These are phyloP conservation scores for Penicillium taxi DNA, from an alignment of 495 filamentous ascomycete genomes.

Conservation along the genomic window DNA sequence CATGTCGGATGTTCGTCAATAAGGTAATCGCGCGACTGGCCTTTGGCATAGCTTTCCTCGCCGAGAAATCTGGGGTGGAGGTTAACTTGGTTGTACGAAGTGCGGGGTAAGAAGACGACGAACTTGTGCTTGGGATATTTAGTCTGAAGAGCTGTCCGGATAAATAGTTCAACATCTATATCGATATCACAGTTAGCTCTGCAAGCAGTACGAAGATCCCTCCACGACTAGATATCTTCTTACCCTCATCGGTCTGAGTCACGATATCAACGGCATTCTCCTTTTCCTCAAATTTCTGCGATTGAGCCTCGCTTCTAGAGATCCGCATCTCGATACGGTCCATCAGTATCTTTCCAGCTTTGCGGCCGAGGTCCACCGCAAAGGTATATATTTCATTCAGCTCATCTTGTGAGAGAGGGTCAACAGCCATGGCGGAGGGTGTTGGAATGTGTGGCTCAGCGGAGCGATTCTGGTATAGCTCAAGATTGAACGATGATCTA, in stretches of 20 bases:
- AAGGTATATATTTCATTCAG: conserved; percentile 58
- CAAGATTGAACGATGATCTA: background rate
- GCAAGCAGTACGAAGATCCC: too few relatives aligned
- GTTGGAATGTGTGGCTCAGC: background rate
- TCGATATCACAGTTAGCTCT: conserved; percentile 27
- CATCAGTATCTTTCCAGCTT: conserved; percentile 53
- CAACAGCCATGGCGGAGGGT: conserved; percentile 11
- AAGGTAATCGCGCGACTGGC: conserved; percentile 50
- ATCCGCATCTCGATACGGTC: conserved; percentile 41
- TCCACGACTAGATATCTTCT: too few relatives aligned
- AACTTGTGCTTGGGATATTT: conserved; percentile 57
- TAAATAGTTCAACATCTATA: conserved; percentile 62
- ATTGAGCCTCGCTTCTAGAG: conserved; percentile 12
- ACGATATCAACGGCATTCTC: conserved; percentile 65
- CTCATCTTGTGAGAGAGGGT: conserved; percentile 28
- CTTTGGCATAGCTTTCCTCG: conserved; percentile 61
- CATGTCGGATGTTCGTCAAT: conserved; percentile 55
- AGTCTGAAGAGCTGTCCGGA: conserved; percentile 45
- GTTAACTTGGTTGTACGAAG: background rate
- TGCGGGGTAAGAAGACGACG: conserved; percentile 10
- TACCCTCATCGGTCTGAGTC: conserved; percentile 62
- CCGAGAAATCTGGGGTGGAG: conserved; percentile 51
- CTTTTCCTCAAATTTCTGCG: conserved; percentile 41
- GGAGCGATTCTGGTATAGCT: background rate
- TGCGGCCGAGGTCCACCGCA: conserved; percentile 54